phyloP scores from a whole-genome alignment of 2,329 filamentous ascomycete species.

The Fusarium sp. region DNA sequence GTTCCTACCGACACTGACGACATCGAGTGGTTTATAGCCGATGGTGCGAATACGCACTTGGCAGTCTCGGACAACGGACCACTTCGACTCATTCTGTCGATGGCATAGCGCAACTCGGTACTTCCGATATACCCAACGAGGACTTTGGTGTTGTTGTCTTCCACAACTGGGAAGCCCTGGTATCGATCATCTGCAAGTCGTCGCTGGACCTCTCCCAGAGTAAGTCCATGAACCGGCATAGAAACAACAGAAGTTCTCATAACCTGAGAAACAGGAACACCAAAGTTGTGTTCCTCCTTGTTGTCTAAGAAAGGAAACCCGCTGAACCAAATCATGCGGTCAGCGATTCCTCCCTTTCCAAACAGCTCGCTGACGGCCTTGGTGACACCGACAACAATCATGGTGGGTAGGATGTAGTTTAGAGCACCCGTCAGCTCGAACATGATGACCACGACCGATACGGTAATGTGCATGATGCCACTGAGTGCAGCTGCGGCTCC shows the following conservation, averaged over 20 bases:
- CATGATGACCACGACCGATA: slow-evolving; percentile 99
- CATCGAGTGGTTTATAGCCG: slow-evolving; percentile 43
- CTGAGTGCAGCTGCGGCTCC: slow-evolving; percentile 90
- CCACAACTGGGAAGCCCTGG: slow-evolving; percentile 92
- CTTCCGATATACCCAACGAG: slow-evolving; percentile 91
- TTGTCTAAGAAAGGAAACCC: slow-evolving; percentile 96
- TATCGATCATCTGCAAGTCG: slow-evolving; percentile 80
- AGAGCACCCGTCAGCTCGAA: slow-evolving; percentile 97
- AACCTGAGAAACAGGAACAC: slow-evolving; percentile 87
- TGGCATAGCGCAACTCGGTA: slow-evolving; percentile 89
- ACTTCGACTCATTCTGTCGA: slow-evolving; percentile 78
- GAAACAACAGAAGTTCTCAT: slow-evolving; percentile 82
- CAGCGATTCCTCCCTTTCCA: slow-evolving; percentile 95
- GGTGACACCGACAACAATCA: slow-evolving; percentile 98
- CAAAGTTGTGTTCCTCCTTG: slow-evolving; percentile 97
- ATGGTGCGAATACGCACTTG: slow-evolving; percentile 74
- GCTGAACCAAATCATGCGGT: slow-evolving; percentile 98
- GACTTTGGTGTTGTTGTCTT: slow-evolving; percentile 72
- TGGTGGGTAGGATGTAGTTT: slow-evolving; percentile 95
- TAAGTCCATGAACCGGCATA: slow-evolving; percentile 76
- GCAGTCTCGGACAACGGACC: slow-evolving; percentile 71
- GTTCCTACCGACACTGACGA: slow-evolving; percentile 47
- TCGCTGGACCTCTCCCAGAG: slow-evolving; percentile 76
- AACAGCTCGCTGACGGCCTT: slow-evolving; percentile 92
- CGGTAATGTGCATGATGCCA: slow-evolving; percentile 97